These are phyloP conservation scores for Peronospora farinosa DNA, from an alignment of 352 stramenopile species.

Conservation along the genomic window DNA sequence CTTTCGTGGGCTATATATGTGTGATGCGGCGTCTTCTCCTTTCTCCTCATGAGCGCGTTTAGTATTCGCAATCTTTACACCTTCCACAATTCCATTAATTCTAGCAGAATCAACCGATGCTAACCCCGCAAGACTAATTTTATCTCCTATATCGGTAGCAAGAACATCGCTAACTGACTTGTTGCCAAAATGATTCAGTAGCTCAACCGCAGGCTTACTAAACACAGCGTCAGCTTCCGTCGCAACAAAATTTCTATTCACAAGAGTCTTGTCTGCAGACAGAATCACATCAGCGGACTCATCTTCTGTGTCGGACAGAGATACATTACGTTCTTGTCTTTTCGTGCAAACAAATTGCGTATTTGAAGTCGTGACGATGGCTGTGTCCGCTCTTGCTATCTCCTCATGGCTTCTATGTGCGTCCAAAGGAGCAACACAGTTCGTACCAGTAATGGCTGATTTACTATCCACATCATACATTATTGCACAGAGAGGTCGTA, in stretches of 20 bases:
- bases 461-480: background rate
- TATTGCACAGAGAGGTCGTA: background rate
- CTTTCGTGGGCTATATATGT: slow-evolving; percentile 13
- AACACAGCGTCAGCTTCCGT: slow-evolving; percentile 1
- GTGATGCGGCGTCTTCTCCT: background rate
- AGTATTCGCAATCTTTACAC: background rate
- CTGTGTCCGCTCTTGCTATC: background rate
- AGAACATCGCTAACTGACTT: background rate
- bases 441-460: background rate
- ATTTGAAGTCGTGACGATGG: background rate
- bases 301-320: background rate
- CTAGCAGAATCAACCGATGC: background rate
- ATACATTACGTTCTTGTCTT: background rate
- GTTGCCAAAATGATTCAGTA: background rate
- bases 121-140: background rate
- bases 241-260: background rate
- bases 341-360: background rate
- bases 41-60: slow-evolving; percentile 22
- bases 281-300: background rate
- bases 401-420: slow-evolving; percentile 1
- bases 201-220: background rate
- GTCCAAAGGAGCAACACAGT: background rate
- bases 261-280: background rate
- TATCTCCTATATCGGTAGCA: background rate
- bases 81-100: background rate